These are phyloP conservation scores for Lindgomyces ingoldianus DNA, from an alignment of 495 filamentous ascomycete species.

Conservation along the genomic window DNA sequence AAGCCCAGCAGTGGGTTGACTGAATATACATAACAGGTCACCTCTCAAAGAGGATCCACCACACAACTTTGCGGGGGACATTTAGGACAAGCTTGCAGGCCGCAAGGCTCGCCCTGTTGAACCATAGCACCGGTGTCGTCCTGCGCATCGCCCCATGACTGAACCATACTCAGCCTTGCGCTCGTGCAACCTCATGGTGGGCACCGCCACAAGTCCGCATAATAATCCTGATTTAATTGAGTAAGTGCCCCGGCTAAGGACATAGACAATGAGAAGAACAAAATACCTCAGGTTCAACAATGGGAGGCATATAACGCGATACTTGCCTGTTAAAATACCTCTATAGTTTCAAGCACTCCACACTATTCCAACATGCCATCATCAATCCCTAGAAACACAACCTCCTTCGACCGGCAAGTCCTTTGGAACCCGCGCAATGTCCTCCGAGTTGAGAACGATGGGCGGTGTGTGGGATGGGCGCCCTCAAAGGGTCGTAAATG, in stretches of 20 bases:
- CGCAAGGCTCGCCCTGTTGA: not conserved
- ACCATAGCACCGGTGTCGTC: no score
- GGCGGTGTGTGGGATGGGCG: constrained; percentile 5
- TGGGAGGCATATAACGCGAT: not conserved
- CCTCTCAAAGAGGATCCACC: no score
- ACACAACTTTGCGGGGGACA: not conserved
- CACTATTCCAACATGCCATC: not conserved
- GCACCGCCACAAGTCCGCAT: not conserved
- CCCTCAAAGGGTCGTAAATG: constrained; percentile 3
- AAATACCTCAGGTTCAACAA: not conserved
- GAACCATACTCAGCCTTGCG: not conserved
- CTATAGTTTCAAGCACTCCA: not conserved
- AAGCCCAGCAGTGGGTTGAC: no score
- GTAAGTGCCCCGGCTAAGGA: not conserved
- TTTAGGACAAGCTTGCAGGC: not conserved
- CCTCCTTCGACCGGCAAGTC: not conserved
- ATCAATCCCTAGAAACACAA: not conserved
- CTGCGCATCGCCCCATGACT: not conserved
- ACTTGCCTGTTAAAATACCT: not conserved
- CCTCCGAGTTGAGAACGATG: not conserved
- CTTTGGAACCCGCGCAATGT: not conserved
- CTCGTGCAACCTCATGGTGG: not conserved
- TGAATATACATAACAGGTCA: no score
- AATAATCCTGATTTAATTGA: not conserved
- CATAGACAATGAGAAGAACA: not conserved